phyloP scores from a whole-genome alignment of 352 stramenopile species.

The Phytopythium aichiense region DNA sequence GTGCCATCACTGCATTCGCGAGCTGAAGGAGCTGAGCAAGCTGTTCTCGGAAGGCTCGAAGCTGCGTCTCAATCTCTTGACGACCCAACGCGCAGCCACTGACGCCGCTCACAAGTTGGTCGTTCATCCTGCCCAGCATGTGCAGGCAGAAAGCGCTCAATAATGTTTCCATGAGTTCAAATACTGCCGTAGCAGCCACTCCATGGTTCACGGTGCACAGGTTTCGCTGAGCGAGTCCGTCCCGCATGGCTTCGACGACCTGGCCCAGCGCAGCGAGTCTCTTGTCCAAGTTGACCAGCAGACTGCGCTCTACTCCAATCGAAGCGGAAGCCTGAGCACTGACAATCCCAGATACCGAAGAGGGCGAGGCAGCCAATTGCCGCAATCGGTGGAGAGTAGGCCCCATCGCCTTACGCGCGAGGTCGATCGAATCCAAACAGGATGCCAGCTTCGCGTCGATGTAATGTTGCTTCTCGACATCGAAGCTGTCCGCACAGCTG shows the following conservation, averaged over 20 bases:
- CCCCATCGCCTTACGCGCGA: conserved; percentile 33
- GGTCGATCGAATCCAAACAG: conserved; percentile 44
- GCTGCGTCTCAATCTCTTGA: conserved; percentile 34
- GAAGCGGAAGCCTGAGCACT: background rate
- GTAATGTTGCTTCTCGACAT: background rate
- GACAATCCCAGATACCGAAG: background rate
- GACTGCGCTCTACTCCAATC: conserved; percentile 31
- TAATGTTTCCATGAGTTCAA: conserved; percentile 35
- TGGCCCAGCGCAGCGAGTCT: conserved; percentile 18
- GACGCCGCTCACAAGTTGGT: conserved; percentile 38
- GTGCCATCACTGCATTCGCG: background rate
- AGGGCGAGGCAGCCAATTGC: background rate
- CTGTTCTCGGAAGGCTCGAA: conserved; percentile 35
- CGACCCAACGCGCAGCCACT: conserved; percentile 18
- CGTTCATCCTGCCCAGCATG: conserved; percentile 40
- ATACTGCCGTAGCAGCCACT: conserved; percentile 4
- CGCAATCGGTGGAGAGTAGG: conserved; percentile 25
- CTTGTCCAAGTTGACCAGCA: conserved; percentile 30
- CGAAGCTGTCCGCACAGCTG: background rate
- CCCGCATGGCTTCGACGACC: conserved; percentile 14
- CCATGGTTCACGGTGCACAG: background rate
- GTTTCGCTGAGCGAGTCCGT: conserved; percentile 3
- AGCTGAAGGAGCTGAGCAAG: conserved; percentile 17
- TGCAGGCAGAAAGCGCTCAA: conserved; percentile 60
- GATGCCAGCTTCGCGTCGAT: conserved; percentile 18